Base-by-base conservation (phyloP, 768 basidiomycete species). In the Pleurotus tuoliensis region DNA sequence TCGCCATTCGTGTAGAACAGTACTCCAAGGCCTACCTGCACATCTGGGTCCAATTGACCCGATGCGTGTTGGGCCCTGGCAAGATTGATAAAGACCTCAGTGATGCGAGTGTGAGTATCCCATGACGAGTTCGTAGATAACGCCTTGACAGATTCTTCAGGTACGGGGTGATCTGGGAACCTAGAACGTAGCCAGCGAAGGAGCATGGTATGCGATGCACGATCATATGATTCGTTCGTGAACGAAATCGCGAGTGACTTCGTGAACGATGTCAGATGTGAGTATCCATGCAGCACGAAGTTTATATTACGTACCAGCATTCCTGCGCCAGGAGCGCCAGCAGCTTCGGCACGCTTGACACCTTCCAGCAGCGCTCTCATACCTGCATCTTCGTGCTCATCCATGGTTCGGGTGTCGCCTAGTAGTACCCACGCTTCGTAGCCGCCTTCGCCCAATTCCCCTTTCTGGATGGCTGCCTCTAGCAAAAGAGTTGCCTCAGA, bases 221-320 rank as follows among this genome's bases (percentile, higher is more conserved):
- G 79, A 63, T 98, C 95, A 63, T 87, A 89, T 0, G 84, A 83
- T 72, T 98, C 96, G 64, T 98, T 99, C 30, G 95, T 96, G 69
- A 92, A 98, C 7, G 93, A 94, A 60, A 98, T 94, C 1, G 96
- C 94, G 34, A 98, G 82, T 5, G 94, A 94, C 95, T 98, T 40
- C 16, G 34, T 38, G 34, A 24, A 49, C 7, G 11, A 18, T 37
- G 30, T 67, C 13, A 41, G 27, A 39, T 7, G 20, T 25, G 18
- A 15, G 1, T 12, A 24, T 15, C 20, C 25, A 43, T 38, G n/a
- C 51, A 27, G 24, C 47, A 45, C 40, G 30, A 49, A 25, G 18
- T 24, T 25, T 16, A 25, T 4, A 25, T 25, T 25, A 73, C 85
- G 56, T 70, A 90, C 90, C 64, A 92, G 69, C 86, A 88, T 90